Evolutionary conservation across 2,329 filamentous ascomycete genomes (phyloP), one percentile per base, ranked within the genome.

Genomic region (Fusarium torulosum): DNA sequence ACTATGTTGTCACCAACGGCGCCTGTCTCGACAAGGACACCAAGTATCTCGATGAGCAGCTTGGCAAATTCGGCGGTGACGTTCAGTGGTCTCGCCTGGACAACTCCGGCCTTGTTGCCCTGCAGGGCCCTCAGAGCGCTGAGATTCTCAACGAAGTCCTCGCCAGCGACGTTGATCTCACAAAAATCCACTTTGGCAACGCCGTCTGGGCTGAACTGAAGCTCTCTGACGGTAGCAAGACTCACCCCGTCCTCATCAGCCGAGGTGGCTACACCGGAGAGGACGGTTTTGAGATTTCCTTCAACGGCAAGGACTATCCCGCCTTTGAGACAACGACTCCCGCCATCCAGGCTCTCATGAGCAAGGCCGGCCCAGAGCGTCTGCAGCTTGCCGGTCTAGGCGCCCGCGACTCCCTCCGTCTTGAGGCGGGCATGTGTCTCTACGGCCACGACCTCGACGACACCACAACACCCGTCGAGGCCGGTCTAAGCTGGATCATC

Each of bases 391-490:
- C 95, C 3, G 96, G 96, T 4, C 86, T 99, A 0, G 96, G 94
- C 11, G 93, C 96, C 4, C 88, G 96, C 67, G 96, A 99, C 79
- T 96, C 91, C 64, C 88, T 99, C 61, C 90, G 96, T 45, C 88
- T 99, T 29, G 96, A 99, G 82, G 96, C 96, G 1, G 96, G 96
- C 63, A 97, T 99, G 95, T 99, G 96, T 79, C 86, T 99, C n/a
- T 99, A 99, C 81, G 96, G 96, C n/a, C 93, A 98, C 81, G 96
- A 99, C 78, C 87, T 99, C 37, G 90, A 96, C 77, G 95, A 97
- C 76, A 78, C 79, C n/a, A 88, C 84, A 19, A 88, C 86, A 17
- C 86, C 86, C 17, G 84, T 85, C 66, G 86, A 88, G 79, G 86
- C 80, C 31, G 82, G 79, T 15, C 82, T 89, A 31, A 76, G 78